phyloP scores from a whole-genome alignment of 169 alveolate species.

The Plasmodium gonderi region DNA sequence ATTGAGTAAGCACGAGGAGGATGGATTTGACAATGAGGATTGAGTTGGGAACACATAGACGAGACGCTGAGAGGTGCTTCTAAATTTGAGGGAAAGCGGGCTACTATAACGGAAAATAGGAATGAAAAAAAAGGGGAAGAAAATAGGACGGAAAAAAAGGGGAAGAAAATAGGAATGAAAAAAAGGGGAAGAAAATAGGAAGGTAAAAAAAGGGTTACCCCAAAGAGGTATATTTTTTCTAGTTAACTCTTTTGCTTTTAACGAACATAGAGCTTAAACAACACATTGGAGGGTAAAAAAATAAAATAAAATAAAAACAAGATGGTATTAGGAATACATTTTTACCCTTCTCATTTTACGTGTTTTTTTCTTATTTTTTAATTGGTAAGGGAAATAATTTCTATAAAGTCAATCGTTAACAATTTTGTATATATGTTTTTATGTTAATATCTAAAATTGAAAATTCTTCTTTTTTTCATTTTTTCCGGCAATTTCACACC shows the following conservation, averaged over 20 bases:
- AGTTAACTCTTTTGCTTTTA: neutral
- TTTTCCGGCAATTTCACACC: neutral
- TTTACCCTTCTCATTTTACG: no score
- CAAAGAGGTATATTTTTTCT: neutral
- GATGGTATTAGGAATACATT: no score
- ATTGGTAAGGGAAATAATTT: no score
- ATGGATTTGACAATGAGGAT: neutral
- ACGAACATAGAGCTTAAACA: no score
- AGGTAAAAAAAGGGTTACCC: neutral
- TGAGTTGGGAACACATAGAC: neutral
- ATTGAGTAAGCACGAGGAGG: neutral
- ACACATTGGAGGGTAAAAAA: no score
- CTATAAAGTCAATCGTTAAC: no score
- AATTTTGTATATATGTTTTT: neutral
- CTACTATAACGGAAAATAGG: neutral
- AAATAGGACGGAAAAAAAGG: no score
- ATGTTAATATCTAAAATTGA: neutral
- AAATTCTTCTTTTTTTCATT: neutral
- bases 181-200: neutral
- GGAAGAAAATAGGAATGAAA: neutral
- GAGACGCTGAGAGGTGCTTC: no score
- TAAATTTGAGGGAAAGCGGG: neutral
- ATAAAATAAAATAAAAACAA: no score
- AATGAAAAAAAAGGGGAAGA: neutral
- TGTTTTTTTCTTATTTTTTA: no score